Percentiles rank a stretch among this genome's conserved stretches.
Evolutionary conservation across 345 rosid species (phyloP).

Genomic region (Euphorbia pulcherrima): DNA sequence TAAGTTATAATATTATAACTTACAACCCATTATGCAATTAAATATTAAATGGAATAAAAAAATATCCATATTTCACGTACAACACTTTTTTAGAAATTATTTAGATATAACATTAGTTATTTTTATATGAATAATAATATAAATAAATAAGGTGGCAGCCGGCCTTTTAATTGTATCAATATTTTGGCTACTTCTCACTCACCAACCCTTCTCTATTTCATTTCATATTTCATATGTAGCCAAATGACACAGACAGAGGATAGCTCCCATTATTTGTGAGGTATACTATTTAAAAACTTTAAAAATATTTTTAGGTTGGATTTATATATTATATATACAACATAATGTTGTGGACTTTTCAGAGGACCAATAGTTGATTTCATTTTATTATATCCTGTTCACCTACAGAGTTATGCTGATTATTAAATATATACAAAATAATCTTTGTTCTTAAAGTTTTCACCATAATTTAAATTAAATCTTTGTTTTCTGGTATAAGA

Average conservation of each 20-base stretch:
- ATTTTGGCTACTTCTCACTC: neutral
- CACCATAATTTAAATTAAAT: too few species aligned
- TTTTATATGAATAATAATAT: neutral
- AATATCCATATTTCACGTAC: neutral
- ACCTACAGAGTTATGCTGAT: too few species aligned
- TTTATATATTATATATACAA: too few species aligned
- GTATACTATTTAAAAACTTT: too few species aligned
- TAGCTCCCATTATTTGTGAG: neutral
- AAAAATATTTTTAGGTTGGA: too few species aligned
- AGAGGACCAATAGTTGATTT: too few species aligned
- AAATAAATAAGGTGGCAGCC: constrained; percentile 12
- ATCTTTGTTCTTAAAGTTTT: too few species aligned
- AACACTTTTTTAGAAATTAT: neutral
- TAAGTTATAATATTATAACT: too few species aligned
- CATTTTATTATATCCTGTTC: too few species aligned
- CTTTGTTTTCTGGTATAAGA: too few species aligned
- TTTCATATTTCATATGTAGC: neutral
- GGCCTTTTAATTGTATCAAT: neutral
- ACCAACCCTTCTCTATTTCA: neutral
- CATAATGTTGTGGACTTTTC: too few species aligned
- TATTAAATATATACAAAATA: too few species aligned
- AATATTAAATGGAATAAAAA: neutral
- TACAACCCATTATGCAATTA: constrained; percentile 13
- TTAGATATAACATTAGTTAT: neutral
- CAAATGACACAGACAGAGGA: neutral